These are phyloP conservation scores for Leccinum subrobustum DNA, from an alignment of 1,284 basidiomycete genomes.

Conservation along the genomic window DNA sequence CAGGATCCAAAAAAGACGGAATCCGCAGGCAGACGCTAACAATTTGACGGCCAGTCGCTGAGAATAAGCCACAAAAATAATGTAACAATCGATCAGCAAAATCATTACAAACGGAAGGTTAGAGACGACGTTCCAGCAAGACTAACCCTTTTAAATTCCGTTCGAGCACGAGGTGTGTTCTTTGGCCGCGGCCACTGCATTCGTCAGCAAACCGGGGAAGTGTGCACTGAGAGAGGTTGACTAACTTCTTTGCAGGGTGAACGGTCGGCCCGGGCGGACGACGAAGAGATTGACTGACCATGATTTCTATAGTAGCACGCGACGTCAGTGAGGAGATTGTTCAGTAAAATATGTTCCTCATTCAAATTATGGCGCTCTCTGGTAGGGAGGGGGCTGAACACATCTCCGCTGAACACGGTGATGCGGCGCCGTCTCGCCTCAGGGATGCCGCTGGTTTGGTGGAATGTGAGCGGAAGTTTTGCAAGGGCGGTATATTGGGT, in stretches of 20 bases:
- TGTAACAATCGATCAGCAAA: neutral
- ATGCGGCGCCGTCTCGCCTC: neutral
- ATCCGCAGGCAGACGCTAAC: conserved; percentile 13
- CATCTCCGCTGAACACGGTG: conserved; percentile 17
- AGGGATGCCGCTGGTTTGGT: neutral
- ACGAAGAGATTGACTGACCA: neutral
- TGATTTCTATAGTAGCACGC: conserved; percentile 12
- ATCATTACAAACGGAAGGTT: neutral
- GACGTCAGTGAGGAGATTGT: conserved; percentile 16
- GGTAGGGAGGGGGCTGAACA: conserved; percentile 20
- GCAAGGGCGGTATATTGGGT: conserved; percentile 4
- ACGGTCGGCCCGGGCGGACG: neutral
- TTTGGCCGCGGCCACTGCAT: conserved; percentile 9
- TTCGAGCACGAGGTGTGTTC: conserved; percentile 9
- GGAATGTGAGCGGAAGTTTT: conserved; percentile 6
- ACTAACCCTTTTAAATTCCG: conserved; percentile 5
- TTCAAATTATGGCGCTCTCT: conserved; percentile 19
- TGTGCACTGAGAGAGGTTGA: conserved; percentile 4
- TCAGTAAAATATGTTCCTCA: conserved; percentile 15
- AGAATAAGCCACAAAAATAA: neutral
- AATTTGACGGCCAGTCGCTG: conserved; percentile 6
- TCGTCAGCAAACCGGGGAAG: conserved; percentile 13
- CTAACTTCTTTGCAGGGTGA: neutral
- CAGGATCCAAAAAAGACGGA: conserved; percentile 6
- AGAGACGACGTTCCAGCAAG: conserved; percentile 11